These are phyloP conservation scores for Rhizopogon vesiculosus DNA, from an alignment of 768 basidiomycete species.

Conservation along the genomic window DNA sequence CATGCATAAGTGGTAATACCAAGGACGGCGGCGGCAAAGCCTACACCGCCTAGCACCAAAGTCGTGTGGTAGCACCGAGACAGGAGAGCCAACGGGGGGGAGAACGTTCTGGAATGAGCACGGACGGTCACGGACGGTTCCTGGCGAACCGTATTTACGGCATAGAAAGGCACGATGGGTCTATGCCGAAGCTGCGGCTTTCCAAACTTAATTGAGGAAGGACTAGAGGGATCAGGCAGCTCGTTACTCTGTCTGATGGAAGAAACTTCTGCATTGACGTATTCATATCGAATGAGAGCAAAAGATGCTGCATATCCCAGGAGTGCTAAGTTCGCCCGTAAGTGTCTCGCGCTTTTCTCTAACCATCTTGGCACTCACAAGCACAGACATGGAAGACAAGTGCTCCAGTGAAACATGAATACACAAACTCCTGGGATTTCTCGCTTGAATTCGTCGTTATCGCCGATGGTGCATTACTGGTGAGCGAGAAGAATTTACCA, in stretches of 20 bases:
- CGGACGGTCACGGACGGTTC: not conserved
- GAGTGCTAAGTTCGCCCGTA: conserved; percentile 11
- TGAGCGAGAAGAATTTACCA: conserved; percentile 22
- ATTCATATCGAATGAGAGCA: conserved; percentile 21
- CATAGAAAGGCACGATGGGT: not conserved
- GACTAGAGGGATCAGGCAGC: too few relatives aligned
- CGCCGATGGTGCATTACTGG: conserved; percentile 13
- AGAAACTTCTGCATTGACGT: conserved; percentile 8
- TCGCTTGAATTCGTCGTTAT: conserved; percentile 6
- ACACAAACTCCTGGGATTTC: conserved; percentile 18
- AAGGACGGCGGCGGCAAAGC: conserved; percentile 20
- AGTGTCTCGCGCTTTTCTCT: not conserved
- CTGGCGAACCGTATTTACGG: too few relatives aligned
- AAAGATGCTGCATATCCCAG: conserved; percentile 25
- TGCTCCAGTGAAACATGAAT: conserved; percentile 25
- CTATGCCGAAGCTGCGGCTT: not conserved
- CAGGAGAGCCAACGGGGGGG: conserved; percentile 15
- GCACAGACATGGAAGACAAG: conserved; percentile 26
- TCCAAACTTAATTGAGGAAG: too few relatives aligned
- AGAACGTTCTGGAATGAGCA: not conserved
- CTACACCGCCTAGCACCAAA: conserved; percentile 16
- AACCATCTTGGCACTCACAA: conserved; percentile 9
- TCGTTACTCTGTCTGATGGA: not conserved
- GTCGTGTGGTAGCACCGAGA: conserved; percentile 22
- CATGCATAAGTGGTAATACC: conserved; percentile 24